A percentile compares a stretch with the other conserved stretches of the same genome.
These are phyloP conservation scores for Suhomyces coccinellae DNA, from an alignment of 1,139 yeast genomes.

Conservation along the genomic window DNA sequence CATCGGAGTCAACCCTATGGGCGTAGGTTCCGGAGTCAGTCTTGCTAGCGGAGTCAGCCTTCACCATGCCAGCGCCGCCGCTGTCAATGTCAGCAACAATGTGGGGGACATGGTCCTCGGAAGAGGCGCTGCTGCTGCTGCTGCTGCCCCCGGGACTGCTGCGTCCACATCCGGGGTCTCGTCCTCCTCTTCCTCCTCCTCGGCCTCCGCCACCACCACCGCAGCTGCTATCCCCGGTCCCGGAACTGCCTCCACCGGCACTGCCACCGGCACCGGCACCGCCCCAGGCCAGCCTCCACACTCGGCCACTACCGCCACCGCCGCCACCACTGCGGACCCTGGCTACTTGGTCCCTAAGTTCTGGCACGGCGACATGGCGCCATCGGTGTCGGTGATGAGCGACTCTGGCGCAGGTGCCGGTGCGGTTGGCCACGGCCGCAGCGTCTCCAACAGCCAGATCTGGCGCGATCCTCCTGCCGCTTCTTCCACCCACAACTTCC, in stretches of 20 bases:
- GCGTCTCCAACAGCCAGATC: slow-evolving; percentile 30
- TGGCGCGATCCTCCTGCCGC: slow-evolving; percentile 25
- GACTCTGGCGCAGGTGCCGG: not conserved
- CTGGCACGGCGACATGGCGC: slow-evolving; percentile 10
- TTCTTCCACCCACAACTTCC: slow-evolving; percentile 16
- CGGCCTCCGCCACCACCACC: too few relatives aligned
- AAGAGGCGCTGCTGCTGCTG: too few relatives aligned
- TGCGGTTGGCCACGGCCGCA: slow-evolving; percentile 18
- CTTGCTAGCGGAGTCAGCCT: not conserved
- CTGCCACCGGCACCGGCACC: not conserved
- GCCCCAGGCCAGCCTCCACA: too few relatives aligned
- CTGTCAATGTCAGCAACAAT: not conserved
- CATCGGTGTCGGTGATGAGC: slow-evolving; percentile 1
- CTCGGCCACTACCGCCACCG: not conserved
- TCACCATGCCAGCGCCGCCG: not conserved
- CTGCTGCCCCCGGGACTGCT: not conserved
- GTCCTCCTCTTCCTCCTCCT: too few relatives aligned
- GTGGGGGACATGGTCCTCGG: not conserved
- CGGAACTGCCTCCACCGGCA: too few relatives aligned
- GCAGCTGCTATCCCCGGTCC: too few relatives aligned
- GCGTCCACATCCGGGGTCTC: too few relatives aligned
- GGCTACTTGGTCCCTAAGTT: slow-evolving; percentile 13
- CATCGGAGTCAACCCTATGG: slow-evolving; percentile 7
- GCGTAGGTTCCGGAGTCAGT: not conserved
- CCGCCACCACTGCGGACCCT: slow-evolving; percentile 1